Percentiles rank a stretch among this genome's conserved stretches.
phyloP scores from a whole-genome alignment of 306 rosid genomes.

The Vicia sativa region DNA sequence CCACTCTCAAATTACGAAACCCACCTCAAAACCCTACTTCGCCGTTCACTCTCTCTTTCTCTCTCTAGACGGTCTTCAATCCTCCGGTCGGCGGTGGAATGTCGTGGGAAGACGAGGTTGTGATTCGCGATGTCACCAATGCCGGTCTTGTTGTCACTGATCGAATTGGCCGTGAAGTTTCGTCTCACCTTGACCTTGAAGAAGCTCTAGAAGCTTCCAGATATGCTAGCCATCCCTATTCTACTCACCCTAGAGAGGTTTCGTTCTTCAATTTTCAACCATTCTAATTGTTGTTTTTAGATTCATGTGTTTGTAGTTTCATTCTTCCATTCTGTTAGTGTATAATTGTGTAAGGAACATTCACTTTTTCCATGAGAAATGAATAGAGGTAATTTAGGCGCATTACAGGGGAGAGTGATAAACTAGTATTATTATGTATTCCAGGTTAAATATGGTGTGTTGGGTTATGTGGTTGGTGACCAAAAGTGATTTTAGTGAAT shows the following conservation, averaged over 20 bases:
- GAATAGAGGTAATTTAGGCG: neutral
- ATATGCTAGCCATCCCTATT: slow-evolving; percentile 87
- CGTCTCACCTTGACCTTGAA: slow-evolving; percentile 91
- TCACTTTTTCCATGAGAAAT: neutral
- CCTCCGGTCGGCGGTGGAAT: slow-evolving; percentile 35
- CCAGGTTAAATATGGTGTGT: slow-evolving; percentile 3
- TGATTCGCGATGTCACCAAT: slow-evolving; percentile 77
- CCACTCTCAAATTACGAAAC: slow-evolving; percentile 20
- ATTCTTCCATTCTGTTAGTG: neutral
- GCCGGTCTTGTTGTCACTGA: slow-evolving; percentile 82
- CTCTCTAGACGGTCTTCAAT: neutral
- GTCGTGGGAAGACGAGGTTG: slow-evolving; percentile 86
- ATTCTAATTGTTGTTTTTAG: neutral
- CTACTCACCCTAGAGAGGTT: slow-evolving; percentile 92
- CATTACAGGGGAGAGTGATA: neutral
- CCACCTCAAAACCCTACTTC: slow-evolving; percentile 21
- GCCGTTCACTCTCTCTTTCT: neutral
- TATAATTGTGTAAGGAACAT: too few species aligned
- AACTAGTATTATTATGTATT: neutral
- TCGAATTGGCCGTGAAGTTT: slow-evolving; percentile 83
- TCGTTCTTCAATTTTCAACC: neutral
- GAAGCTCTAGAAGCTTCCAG: slow-evolving; percentile 93
- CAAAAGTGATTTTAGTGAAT: too few species aligned
- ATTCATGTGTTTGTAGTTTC: neutral
- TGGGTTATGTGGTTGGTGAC: too few species aligned